Percentiles rank a stretch among this genome's conserved stretches.
phyloP scores from a whole-genome alignment of 257 asterid species.

The Rubia yunnanensis region DNA sequence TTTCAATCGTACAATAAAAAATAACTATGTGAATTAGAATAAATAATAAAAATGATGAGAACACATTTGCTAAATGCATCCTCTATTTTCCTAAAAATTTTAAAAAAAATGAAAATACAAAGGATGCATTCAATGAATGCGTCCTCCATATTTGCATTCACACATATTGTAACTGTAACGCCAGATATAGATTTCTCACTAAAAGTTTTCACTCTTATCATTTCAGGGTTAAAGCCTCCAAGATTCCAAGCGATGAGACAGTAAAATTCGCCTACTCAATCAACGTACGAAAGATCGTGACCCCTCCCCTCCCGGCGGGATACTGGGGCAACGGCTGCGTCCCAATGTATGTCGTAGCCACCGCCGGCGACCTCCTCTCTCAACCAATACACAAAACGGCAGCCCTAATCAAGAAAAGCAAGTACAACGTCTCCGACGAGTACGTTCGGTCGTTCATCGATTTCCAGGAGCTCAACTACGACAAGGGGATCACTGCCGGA shows the following conservation, averaged over 20 bases:
- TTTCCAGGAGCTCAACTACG: constrained; percentile 61
- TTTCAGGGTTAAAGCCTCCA: constrained; percentile 40
- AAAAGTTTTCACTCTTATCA: neutral
- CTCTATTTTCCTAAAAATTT: no score
- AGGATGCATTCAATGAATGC: no score
- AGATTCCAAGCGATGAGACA: constrained; percentile 31
- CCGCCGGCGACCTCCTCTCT: constrained; percentile 38
- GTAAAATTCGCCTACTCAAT: constrained; percentile 64
- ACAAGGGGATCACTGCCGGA: constrained; percentile 53
- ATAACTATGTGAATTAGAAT: no score
- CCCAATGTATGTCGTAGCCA: constrained; percentile 60
- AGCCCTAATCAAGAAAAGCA: constrained; percentile 58
- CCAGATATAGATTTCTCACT: no score
- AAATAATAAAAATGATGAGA: no score
- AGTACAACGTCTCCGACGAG: constrained; percentile 35
- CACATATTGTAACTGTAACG: no score
- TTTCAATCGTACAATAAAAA: no score
- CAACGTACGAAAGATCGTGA: constrained; percentile 44
- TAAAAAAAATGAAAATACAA: no score
- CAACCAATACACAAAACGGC: constrained; percentile 59
- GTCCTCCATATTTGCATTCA: no score
- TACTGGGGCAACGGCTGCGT: constrained; percentile 94
- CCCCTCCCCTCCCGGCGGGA: constrained; percentile 57
- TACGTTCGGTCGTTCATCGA: constrained; percentile 58
- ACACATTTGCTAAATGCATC: no score